Base-by-base conservation (phyloP, 2,329 filamentous ascomycete genomes). In the Colletotrichum zoysiae region DNA sequence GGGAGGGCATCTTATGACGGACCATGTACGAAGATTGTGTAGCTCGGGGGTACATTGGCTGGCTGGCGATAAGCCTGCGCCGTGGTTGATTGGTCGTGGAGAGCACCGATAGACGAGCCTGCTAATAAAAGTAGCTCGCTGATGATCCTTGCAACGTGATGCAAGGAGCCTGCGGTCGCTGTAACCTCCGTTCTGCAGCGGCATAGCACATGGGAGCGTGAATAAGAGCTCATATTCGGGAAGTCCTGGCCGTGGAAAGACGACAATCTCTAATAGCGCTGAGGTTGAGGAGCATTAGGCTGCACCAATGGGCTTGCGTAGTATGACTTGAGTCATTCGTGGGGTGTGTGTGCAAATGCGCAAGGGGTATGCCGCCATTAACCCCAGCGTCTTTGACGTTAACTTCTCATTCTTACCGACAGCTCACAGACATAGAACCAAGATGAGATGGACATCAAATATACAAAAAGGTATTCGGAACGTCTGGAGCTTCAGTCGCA, bases 1-100 rank as follows among this genome's bases (percentile, higher is more conserved):
- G 69, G 69, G 40, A 44, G 20, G 57, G 7, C 48, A 64, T 55
- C 65, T 51, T 38, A 71, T 71, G 65, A 71, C 58, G 69, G 55
- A 63, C 51, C 48, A 51, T 63, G 53, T 26, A 23, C 20, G n/a
- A 8, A 48, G 40, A 42, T 18, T 20, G 3, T 44, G 20, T 68
- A 42, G 55, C 50, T 59, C 23, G 20, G 44, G 44, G 44, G 38
- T 53, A 48, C 59, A 33, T 56, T 46, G 30, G 59, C n/a, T 56
- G 53, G 38, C 48, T 9, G 40, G 60, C 48, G 69, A 71, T 71
- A 71, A 69, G 69, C 65, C 33, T 42, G 8, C 20, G 55, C 33
- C 40, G 14, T 3, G 33, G 7, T 44, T 71, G 65, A 71, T 71
- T 71, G 69, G 69, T 18, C 38, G 57, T 44, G 1, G 3, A 16